Evolutionary conservation across 169 alveolate genomes (phyloP), one percentile per base, ranked within the genome.

Genomic region (Plasmodium adleri): DNA sequence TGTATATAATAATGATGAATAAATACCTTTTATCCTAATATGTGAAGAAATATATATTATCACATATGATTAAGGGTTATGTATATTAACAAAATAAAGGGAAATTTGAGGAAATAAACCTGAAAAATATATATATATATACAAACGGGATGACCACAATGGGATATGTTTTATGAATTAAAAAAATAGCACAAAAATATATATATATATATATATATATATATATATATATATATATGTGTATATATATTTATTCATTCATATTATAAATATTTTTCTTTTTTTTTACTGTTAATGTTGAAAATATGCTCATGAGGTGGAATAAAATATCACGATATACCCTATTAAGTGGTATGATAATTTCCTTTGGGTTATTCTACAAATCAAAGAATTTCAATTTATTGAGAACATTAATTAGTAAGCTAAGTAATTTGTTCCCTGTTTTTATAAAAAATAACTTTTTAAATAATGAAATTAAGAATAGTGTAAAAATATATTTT

Each of bases 401-500:
- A 10, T 73, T 73, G 4, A 43, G 12, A 50, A 73, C n/a, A 17
- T 15, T 73, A 10, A 17, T 39, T 15, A 73, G 54, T 28, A 54
- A 15, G 24, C 9, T 73, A 54, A 73, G 49, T 22, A 73, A 26
- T 54, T 56, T 9, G 17, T 45, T 32, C 45, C 45, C 45, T 32
- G 9, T 32, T 47, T 13, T 17, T 60, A 20, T 60, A 62, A 26
- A 62, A 62, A 22, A n/a, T 4, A 49, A 28, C 20, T 22, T 54
- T 63, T 22, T n/a, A n/a, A 74, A 67, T 45, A 76, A 56, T 26
- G 64, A 54, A 13, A 83, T 83, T 24, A 87, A 47, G 39, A 50
- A 92, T 45, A 88, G 78, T 32, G 67, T 92, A 58, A 75, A 68
- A 67, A 88, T 92, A 24, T 92, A 92, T 75, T 92, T 92, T 50